Base-by-base conservation (phyloP, 2,329 filamentous ascomycete species). In the Leptographium wingfieldii region DNA sequence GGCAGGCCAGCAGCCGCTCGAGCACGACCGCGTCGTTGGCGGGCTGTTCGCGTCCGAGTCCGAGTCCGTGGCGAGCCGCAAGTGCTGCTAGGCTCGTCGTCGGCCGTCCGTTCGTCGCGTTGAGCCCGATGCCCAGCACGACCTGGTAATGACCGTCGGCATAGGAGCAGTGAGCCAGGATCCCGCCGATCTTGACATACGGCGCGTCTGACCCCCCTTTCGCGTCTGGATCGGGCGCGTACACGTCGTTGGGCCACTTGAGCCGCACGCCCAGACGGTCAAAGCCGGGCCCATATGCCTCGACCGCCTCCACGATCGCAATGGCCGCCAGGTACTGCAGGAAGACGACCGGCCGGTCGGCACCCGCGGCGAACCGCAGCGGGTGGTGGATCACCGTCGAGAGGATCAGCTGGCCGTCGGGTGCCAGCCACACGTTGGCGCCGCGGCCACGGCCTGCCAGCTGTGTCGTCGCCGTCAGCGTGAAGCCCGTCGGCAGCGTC, bases 171-270 rank as follows among this genome's bases (percentile, higher is more conserved):
- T 96, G 95, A 7, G 95, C 88, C 3, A 97, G 80, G 63, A 99
- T 94, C 6, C 94, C 94, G 58, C 90, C 90, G 59, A 99, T 92
- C 69, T 99, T 99, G 65, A 91, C 85, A 66, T 94, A 94, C 25
- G 22, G 27, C 38, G 52, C 0, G 76, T 55, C 77, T 78, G 58
- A 72, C 75, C 6, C 6, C 12, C 1, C 16, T 3, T 22, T 22
- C 22, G 22, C 22, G 22, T 22, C n/a, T 14, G 81, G 88, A 67
- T 90, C 86, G 27, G 82, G 76, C 0, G 86, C 86, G 68, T 90
- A 92, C 59, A 99, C 89, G 69, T 99, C 94, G 68, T 99, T 99
- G 12, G 94, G 94, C 94, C 94, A 99, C 72, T 99, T 99, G 38
- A 99, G 74, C 69, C 88, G 91, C 49, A 99, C 80, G 0, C 89